Percentiles rank a stretch among this genome's conserved stretches.
phyloP scores from a whole-genome alignment of 208 protist genomes.

The Herpetomonas samuelpessoai region DNA sequence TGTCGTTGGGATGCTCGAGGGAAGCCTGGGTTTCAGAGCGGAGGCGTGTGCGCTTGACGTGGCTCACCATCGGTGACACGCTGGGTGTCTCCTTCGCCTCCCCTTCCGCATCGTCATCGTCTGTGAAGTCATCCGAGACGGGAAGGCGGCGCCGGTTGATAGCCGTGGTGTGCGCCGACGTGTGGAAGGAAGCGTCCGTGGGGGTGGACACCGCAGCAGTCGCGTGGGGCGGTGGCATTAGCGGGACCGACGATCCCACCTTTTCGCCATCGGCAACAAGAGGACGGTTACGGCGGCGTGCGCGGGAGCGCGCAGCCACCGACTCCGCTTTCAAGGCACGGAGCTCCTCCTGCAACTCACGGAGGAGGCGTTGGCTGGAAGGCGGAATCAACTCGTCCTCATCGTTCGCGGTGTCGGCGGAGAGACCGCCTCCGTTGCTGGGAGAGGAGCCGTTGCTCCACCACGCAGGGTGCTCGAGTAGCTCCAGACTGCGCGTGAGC shows the following conservation, averaged over 20 bases:
- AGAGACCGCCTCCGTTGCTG: not conserved
- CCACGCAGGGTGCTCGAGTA: not conserved
- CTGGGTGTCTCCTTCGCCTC: not conserved
- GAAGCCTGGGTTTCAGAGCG: too few species aligned
- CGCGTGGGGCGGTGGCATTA: too few species aligned
- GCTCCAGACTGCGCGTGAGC: not conserved
- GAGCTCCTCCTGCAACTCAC: not conserved
- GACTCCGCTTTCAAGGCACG: too few species aligned
- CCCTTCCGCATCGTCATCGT: not conserved
- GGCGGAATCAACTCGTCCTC: not conserved
- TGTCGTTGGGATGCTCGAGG: too few species aligned
- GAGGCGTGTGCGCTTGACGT: too few species aligned
- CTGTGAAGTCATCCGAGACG: not conserved
- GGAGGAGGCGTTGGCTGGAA: not conserved
- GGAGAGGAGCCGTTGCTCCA: not conserved
- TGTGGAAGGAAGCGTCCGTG: not conserved
- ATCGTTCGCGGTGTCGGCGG: not conserved
- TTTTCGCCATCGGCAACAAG: too few species aligned
- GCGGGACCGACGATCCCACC: too few species aligned
- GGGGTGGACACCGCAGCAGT: too few species aligned
- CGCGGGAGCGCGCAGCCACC: too few species aligned
- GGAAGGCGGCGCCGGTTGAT: not conserved
- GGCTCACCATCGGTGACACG: too few species aligned
- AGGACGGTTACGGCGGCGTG: too few species aligned
- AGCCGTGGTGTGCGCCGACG: not conserved